phyloP scores from a whole-genome alignment of 2,329 filamentous ascomycete species.

The Paecilomyces fulvus region DNA sequence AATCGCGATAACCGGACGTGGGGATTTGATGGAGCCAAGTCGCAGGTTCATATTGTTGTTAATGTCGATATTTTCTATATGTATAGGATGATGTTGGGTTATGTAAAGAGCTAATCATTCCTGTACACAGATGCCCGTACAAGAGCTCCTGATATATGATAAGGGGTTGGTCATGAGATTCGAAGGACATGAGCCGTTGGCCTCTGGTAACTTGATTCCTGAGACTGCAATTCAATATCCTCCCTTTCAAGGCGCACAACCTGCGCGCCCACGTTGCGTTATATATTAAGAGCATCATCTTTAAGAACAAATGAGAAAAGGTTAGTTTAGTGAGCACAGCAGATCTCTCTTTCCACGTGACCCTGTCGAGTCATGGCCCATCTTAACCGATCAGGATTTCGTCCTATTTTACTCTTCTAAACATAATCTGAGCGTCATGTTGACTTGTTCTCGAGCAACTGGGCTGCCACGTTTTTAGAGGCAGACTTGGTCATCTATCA shows the following conservation, averaged over 20 bases:
- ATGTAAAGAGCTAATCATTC: background rate
- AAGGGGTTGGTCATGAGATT: no score
- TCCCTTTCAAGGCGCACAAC: no score
- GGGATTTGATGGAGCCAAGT: constrained; percentile 18
- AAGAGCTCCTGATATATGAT: background rate
- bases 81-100: background rate
- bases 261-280: background rate
- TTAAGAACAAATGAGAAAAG: background rate
- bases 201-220: background rate
- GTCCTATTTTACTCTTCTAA: background rate
- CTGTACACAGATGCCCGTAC: background rate
- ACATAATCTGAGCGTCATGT: background rate
- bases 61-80: background rate
- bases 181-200: no score
- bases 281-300: background rate
- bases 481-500: no score
- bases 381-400: background rate
- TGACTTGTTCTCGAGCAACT: background rate
- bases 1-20: constrained; percentile 42
- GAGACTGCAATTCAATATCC: background rate
- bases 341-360: background rate
- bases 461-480: background rate
- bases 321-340: background rate
- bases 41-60: background rate
- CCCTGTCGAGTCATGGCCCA: background rate